phyloP scores from a whole-genome alignment of 2,329 filamentous ascomycete species.

The Colletotrichum sp. region DNA sequence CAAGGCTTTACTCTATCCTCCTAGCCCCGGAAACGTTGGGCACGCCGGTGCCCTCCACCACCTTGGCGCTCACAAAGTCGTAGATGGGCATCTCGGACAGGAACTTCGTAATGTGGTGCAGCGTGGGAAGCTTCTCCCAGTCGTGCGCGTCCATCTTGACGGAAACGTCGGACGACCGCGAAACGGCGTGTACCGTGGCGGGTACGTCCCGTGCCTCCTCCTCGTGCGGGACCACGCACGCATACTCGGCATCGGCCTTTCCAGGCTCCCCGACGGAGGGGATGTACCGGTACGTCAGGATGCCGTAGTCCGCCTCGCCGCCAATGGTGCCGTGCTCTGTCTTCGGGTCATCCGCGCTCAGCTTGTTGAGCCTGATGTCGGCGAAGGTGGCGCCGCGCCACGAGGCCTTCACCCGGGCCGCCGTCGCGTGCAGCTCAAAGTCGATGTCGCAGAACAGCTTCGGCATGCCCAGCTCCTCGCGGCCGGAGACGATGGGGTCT shows the following conservation, averaged over 20 bases:
- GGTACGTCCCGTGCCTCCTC: constrained; percentile 36
- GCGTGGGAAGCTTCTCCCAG: constrained; percentile 61
- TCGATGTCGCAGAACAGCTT: constrained; percentile 61
- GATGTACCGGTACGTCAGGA: constrained; percentile 63
- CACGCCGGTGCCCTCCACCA: constrained; percentile 60
- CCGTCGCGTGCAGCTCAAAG: constrained; percentile 35
- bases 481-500: constrained; percentile 64
- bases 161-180: constrained; percentile 41
- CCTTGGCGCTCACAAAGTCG: constrained; percentile 58
- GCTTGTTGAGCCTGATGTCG: constrained; percentile 38
- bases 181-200: constrained; percentile 33
- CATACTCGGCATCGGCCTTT: constrained; percentile 59
- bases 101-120: constrained; percentile 60
- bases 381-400: constrained; percentile 48
- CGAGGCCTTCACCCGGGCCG: constrained; percentile 40
- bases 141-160: constrained; percentile 54
- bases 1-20: constrained; percentile 6
- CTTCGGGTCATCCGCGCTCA: constrained; percentile 31
- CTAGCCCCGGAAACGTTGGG: constrained; percentile 42
- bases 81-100: constrained; percentile 63
- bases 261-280: constrained; percentile 57
- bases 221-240: constrained; percentile 41
- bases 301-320: constrained; percentile 43
- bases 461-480: constrained; percentile 67
- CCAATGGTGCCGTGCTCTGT: constrained; percentile 27